Percentiles rank a stretch among this genome's conserved stretches.
These are phyloP conservation scores for Fusarium stilboides DNA, from an alignment of 2,329 filamentous ascomycete genomes.

Conservation along the genomic window DNA sequence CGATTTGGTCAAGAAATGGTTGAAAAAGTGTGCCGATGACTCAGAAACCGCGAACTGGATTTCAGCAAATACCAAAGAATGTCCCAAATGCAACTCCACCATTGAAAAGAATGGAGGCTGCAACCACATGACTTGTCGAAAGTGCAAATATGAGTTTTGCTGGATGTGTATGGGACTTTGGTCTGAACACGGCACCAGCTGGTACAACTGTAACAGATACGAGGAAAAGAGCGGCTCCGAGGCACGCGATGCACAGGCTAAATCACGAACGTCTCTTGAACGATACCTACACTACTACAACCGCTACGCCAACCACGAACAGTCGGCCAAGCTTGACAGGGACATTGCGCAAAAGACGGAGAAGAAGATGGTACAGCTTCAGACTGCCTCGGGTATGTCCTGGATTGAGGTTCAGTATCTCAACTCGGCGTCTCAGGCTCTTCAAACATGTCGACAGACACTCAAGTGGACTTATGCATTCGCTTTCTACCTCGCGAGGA, in stretches of 20 bases:
- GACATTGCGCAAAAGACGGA: slow-evolving; percentile 97
- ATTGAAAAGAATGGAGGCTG: slow-evolving; percentile 99
- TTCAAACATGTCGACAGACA: slow-evolving; percentile 97
- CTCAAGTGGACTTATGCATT: slow-evolving; percentile 99
- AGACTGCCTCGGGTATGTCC: slow-evolving; percentile 93
- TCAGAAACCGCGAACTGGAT: slow-evolving; percentile 99
- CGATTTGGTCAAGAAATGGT: slow-evolving; percentile 90
- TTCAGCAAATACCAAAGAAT: slow-evolving; percentile 98
- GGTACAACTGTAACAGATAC: slow-evolving; percentile 99
- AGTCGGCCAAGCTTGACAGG: slow-evolving; percentile 95
- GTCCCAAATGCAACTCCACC: slow-evolving; percentile 93
- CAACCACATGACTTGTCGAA: slow-evolving; percentile 98
- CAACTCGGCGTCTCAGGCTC: slow-evolving; percentile 90
- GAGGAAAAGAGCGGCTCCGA: slow-evolving; percentile 96
- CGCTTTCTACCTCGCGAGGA: slow-evolving; percentile 95
- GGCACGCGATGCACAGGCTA: slow-evolving; percentile 91
- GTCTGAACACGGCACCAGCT: slow-evolving; percentile 98
- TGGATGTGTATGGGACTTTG: slow-evolving; percentile 99
- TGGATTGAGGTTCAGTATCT: slow-evolving; percentile 99
- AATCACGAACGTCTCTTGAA: slow-evolving; percentile 90
- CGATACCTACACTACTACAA: slow-evolving; percentile 99
- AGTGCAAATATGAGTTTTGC: slow-evolving; percentile 97
- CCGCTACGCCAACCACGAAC: slow-evolving; percentile 98
- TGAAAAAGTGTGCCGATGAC: slow-evolving; percentile 98
- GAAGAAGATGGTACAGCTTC: slow-evolving; percentile 98